Base-by-base conservation (phyloP, 139 green algal species). In the Desmodesmus armatus region DNA sequence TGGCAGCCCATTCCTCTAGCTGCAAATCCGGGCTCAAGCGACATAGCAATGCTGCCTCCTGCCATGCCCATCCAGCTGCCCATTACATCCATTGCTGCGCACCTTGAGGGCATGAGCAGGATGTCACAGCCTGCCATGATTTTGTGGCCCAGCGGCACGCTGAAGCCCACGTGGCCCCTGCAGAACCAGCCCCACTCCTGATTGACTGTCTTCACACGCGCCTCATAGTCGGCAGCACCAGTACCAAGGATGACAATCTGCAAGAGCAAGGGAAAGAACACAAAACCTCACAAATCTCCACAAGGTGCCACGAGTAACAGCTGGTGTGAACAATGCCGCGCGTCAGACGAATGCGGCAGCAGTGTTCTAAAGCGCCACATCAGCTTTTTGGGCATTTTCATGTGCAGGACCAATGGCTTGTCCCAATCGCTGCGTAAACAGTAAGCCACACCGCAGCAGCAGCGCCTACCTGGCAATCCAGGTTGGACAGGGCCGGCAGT, bases 211-310 rank as follows among this genome's bases (percentile, higher is more conserved):
- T 82, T 83, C 88, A 97, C 88, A 23, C 75, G 76, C 13, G 87
- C 81, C 90, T 98, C 95, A 58, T 96, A 94, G 77, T 95, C 86
- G 1, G 87, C 13, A 7, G 91, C 89, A 4, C 95, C 95, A 69
- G 84, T 94, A 58, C 94, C 95, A 33, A 98, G 91, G 88, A 98
- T 94, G 29, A 98, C 93, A 49, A 98, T 55, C 92, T 98, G 88
- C 47, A 63, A n/a, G 35, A 27, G 6, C 21, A 69, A 25, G n/a
- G n/a, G n/a, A n/a, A n/a, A n/a, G n/a, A n/a, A n/a, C n/a, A n/a
- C n/a, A n/a, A n/a, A n/a, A n/a, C n/a, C n/a, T n/a, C n/a, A n/a
- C n/a, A n/a, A n/a, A n/a, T n/a, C n/a, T n/a, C n/a, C n/a, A n/a
- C n/a, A n/a, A n/a, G n/a, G n/a, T n/a, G n/a, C n/a, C n/a, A n/a